Evolutionary conservation across 768 basidiomycete genomes (phyloP).

Genomic region (Pisolithus tinctorius): DNA sequence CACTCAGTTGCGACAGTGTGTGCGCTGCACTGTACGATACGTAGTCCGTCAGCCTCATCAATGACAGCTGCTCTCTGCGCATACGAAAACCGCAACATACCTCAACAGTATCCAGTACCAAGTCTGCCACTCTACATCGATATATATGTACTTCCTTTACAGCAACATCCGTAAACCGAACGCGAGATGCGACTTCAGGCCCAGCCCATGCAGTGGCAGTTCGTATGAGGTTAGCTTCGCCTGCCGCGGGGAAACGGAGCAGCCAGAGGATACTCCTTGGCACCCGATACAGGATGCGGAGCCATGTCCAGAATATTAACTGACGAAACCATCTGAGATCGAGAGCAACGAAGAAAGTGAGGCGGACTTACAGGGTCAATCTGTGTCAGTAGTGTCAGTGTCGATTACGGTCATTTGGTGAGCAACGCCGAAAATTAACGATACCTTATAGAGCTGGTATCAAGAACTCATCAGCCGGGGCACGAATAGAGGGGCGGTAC

Average conservation of each 20-base stretch:
- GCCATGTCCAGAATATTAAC: constrained; percentile 42
- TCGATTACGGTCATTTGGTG: neutral
- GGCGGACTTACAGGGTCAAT: constrained; percentile 29
- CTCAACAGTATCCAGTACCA: constrained; percentile 48
- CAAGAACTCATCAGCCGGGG: constrained; percentile 5
- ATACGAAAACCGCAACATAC: constrained; percentile 17
- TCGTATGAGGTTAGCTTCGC: constrained; percentile 38
- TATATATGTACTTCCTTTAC: constrained; percentile 39
- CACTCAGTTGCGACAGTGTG: constrained; percentile 47
- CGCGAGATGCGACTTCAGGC: constrained; percentile 36
- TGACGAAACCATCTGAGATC: constrained; percentile 8
- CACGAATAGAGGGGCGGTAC: neutral
- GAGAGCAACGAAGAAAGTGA: neutral
- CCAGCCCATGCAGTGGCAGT: constrained; percentile 40
- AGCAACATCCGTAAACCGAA: constrained; percentile 44
- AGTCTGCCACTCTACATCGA: constrained; percentile 41
- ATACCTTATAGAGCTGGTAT: constrained; percentile 39
- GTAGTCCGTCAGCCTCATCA: neutral
- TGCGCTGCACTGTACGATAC: constrained; percentile 37
- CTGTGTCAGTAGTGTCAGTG: constrained; percentile 6
- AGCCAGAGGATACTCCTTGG: constrained; percentile 47
- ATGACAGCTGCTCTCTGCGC: neutral
- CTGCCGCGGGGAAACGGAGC: constrained; percentile 42
- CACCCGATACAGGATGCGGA: constrained; percentile 37
- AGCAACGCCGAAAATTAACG: neutral